Conservation (phyloP, 306 rosid genomes). For the Lathyrus sativus region DNA sequence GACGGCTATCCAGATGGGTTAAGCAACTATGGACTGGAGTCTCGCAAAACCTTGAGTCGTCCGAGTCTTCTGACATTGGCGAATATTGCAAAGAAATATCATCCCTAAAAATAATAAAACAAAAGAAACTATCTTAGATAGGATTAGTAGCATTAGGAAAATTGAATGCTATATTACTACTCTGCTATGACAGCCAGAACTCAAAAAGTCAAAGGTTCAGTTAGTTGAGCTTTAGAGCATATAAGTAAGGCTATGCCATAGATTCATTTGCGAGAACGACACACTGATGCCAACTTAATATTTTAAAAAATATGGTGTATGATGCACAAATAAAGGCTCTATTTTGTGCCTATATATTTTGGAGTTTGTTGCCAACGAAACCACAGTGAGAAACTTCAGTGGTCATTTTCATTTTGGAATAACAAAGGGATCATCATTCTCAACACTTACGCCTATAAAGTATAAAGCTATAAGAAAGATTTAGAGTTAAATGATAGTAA, state of each 20-base stretch:
- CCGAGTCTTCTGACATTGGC: constrained; percentile 98
- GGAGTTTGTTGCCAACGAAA: constrained; percentile 29
- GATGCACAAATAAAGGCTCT: not conserved
- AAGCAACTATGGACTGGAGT: constrained; percentile 53
- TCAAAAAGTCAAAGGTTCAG: not conserved
- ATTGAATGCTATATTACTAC: not conserved
- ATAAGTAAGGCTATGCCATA: not conserved
- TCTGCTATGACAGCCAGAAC: not conserved
- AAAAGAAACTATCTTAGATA: not conserved
- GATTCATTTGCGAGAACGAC: constrained; percentile 17
- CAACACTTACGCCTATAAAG: not conserved
- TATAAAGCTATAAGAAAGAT: not conserved
- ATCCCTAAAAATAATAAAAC: constrained; percentile 60
- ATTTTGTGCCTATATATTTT: constrained; percentile 5
- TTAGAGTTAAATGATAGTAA: not conserved
- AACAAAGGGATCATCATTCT: constrained; percentile 16
- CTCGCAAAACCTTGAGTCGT: constrained; percentile 77
- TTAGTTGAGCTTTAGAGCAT: not conserved
- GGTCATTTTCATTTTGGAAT: not conserved
- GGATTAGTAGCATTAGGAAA: not conserved
- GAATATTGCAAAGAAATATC: constrained; percentile 80
- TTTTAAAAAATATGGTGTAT: not conserved
- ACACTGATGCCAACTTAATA: not conserved
- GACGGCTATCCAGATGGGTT: constrained; percentile 65
- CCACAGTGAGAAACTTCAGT: not conserved